Evolutionary conservation across 495 filamentous ascomycete genomes (phyloP), one percentile per base, ranked within the genome.

Genomic region (Lasiosphaeriaceae sp.): DNA sequence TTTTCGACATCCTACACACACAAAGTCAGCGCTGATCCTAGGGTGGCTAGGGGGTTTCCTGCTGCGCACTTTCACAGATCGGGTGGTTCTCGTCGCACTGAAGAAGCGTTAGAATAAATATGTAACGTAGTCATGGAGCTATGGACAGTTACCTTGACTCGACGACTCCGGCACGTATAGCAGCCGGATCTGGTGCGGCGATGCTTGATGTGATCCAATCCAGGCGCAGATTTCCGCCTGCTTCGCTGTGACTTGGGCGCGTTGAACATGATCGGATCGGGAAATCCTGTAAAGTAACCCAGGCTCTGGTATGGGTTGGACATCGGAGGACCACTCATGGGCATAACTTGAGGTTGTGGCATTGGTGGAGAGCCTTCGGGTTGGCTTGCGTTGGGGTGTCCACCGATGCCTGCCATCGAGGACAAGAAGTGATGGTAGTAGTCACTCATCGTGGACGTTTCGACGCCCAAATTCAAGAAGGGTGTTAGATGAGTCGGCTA

Each of bases 141-240:
- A 14, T 8, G 21, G n/a, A 7, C 45, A 20, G 43, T 58, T 79
- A 90, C 89, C 84, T 98, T 98, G 54, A 98, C 91, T 61, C 94
- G 80, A 46, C 94, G 82, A 56, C 84, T 83, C 64, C 94, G 83
- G 68, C 94, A 98, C 14, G 94, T 98, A 71, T 88, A 96, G 74
- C 94, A 98, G 34, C 94, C 94, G 55, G 90, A 96, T 59, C 94
- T 80, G 46, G 94, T 97, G 58, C 94, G 86, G 49, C 92, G 88
- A 65, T 97, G 93, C 69, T 97, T 98, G 62, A 96, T 88, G 61
- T 89, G 86, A 54, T 96, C 92, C 16, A 79, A 68, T 16, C 83
- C 81, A 5, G 80, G 72, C n/a, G 77, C 71, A 14, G 80, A 80
- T 57, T 82, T 83, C 55, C 83, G 74, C 57, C 82, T 74, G 63